These are phyloP conservation scores for Paraphaeosphaeria minitans DNA, from an alignment of 2,329 filamentous ascomycete genomes.

Conservation along the genomic window DNA sequence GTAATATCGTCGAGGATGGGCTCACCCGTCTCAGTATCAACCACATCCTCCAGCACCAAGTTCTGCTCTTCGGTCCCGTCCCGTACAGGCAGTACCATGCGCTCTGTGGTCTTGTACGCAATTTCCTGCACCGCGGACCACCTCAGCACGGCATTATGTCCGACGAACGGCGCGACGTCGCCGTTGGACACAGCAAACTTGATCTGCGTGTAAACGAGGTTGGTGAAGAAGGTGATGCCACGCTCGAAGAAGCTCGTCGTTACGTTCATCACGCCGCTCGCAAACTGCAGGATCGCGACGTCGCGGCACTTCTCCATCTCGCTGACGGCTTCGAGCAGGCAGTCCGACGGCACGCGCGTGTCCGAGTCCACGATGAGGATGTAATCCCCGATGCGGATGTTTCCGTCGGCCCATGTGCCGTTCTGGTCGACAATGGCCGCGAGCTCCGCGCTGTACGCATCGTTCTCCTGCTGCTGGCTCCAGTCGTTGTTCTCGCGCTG, in stretches of 20 bases:
- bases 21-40: background rate
- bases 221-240: slow-evolving; percentile 78
- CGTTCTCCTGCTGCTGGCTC: slow-evolving; percentile 43
- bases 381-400: slow-evolving; percentile 85
- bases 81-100: slow-evolving; percentile 54
- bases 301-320: slow-evolving; percentile 82
- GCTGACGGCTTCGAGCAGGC: slow-evolving; percentile 76
- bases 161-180: slow-evolving; percentile 76
- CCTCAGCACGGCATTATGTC: slow-evolving; percentile 76
- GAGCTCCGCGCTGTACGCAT: slow-evolving; percentile 47
- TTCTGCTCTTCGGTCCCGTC: slow-evolving; percentile 40
- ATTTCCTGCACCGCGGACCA: slow-evolving; percentile 69
- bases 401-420: slow-evolving; percentile 76
- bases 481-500: slow-evolving; percentile 24
- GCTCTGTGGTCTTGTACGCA: slow-evolving; percentile 29
- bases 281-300: slow-evolving; percentile 78
- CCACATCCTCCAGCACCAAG: background rate
- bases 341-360: slow-evolving; percentile 65
- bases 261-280: slow-evolving; percentile 73
- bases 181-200: slow-evolving; percentile 72
- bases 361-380: slow-evolving; percentile 65
- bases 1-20: background rate
- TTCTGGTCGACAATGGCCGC: slow-evolving; percentile 68
- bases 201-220: slow-evolving; percentile 77
- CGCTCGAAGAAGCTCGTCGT: slow-evolving; percentile 75